Base-by-base conservation (phyloP, 306 rosid genomes). In the Coriaria nepalensis region DNA sequence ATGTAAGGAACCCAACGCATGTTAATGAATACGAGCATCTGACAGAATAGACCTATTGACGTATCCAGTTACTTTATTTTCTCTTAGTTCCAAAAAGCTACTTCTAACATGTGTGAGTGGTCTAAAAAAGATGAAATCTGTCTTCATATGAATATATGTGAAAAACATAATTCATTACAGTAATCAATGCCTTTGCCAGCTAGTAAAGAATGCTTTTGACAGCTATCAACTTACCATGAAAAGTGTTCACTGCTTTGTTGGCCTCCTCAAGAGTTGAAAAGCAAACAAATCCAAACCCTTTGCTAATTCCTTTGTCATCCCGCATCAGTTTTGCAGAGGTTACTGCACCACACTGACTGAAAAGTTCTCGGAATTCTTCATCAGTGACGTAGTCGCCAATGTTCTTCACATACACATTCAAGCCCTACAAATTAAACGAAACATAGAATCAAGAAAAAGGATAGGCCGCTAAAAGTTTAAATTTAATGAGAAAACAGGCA, bases 211-310 rank as follows among this genome's bases (percentile, higher is more conserved):
- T n/a, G n/a, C n/a, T n/a, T n/a, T n/a, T n/a, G n/a, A n/a, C 37
- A 48, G 37, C 33, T 56, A 58, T 57, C 51, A 47, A 47, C 70
- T 65, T 55, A 86, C 96, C 96, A 29, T 83, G 93, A 65, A 78
- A 80, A 44, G 77, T 67, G 53, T 48, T 78, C 67, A 87, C 94
- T 49, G 94, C 96, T 71, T 77, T 83, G 48, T 65, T 73, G 38
- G 94, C 96, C 71, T 87, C 96, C 72, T 80, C 94, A 2, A 85
- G 81, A 49, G 70, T 74, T 58, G 93, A 80, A 71, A 83, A 87
- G 71, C 93, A 80, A 45, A 87, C 80, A 69, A 87, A 87, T 54
- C 96, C 94, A 72, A 83, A 87, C 48, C 96, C 96, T 61, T 61
- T 83, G 79, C 80, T 78, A 51, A 71, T 75, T 56, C 94, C 94